These are phyloP conservation scores for Setaria italica DNA, from an alignment of 202 grass and related monocot genomes.

Conservation along the genomic window DNA sequence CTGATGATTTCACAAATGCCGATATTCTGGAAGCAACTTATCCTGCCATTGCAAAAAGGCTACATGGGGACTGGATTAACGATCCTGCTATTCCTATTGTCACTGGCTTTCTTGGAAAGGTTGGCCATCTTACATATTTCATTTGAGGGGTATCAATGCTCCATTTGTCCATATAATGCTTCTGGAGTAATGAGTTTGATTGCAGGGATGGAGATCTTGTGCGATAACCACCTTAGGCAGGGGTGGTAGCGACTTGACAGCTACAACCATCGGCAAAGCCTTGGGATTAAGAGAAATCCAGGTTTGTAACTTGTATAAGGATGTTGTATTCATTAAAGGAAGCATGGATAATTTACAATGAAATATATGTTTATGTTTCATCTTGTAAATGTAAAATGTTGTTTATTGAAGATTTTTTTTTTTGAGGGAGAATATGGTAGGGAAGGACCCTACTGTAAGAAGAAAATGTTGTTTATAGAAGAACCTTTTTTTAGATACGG, in stretches of 20 bases:
- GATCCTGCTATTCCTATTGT: constrained; percentile 71
- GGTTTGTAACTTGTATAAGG: constrained; percentile 51
- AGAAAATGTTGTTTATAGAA: background rate
- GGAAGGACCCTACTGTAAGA: background rate
- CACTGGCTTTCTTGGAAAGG: constrained; percentile 90
- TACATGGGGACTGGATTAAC: constrained; percentile 66
- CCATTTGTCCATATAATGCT: background rate
- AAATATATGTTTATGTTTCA: too few species aligned
- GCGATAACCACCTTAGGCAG: constrained; percentile 92
- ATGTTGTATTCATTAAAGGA: background rate
- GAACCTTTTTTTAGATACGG: background rate
- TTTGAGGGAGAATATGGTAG: background rate
- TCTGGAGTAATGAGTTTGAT: background rate
- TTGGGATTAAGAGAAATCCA: constrained; percentile 94
- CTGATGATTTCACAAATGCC: constrained; percentile 83
- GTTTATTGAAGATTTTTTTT: background rate
- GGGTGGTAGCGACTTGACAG: constrained; percentile 90
- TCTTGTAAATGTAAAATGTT: too few species aligned
- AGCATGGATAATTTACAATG: too few species aligned
- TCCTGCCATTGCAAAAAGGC: constrained; percentile 77
- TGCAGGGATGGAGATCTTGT: constrained; percentile 85
- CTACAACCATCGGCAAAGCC: constrained; percentile 91
- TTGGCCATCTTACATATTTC: constrained; percentile 30
- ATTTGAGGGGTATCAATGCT: constrained; percentile 11
- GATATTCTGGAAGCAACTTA: constrained; percentile 91